phyloP scores from a whole-genome alignment of 345 rosid species.

The Abelmoschus esculentus region DNA sequence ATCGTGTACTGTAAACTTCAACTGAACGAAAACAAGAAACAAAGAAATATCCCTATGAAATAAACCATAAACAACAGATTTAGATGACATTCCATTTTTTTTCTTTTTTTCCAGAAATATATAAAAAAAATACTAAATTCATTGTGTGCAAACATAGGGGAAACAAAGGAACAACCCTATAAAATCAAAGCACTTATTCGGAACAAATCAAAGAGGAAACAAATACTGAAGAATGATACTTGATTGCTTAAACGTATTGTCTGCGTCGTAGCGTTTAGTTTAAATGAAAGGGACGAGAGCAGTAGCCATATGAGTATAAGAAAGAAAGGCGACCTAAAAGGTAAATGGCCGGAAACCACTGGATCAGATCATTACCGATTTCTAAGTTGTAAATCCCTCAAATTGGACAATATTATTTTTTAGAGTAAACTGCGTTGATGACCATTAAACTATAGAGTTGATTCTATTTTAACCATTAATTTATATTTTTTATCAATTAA shows the following conservation, averaged over 20 bases:
- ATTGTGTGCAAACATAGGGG: neutral
- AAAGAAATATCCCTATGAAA: neutral
- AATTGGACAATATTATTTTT: no score
- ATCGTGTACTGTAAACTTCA: neutral
- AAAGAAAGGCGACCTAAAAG: neutral
- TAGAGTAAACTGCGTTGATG: no score
- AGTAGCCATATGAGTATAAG: neutral
- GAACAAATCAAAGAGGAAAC: neutral
- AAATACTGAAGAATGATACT: neutral
- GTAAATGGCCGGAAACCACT: neutral
- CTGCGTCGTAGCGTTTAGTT: neutral
- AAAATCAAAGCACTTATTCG: neutral
- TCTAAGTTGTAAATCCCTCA: no score
- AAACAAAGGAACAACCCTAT: neutral
- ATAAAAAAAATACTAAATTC: neutral
- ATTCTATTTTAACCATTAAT: no score
- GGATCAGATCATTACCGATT: neutral
- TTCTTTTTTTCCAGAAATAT: neutral
- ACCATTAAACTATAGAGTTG: no score
- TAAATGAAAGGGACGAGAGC: neutral
- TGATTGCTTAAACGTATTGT: neutral
- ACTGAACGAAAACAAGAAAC: neutral
- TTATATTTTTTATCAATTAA: no score
- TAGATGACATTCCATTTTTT: neutral
- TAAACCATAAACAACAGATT: neutral